These are phyloP conservation scores for Leishmania braziliensis DNA, from an alignment of 208 protist genomes.

Conservation along the genomic window DNA sequence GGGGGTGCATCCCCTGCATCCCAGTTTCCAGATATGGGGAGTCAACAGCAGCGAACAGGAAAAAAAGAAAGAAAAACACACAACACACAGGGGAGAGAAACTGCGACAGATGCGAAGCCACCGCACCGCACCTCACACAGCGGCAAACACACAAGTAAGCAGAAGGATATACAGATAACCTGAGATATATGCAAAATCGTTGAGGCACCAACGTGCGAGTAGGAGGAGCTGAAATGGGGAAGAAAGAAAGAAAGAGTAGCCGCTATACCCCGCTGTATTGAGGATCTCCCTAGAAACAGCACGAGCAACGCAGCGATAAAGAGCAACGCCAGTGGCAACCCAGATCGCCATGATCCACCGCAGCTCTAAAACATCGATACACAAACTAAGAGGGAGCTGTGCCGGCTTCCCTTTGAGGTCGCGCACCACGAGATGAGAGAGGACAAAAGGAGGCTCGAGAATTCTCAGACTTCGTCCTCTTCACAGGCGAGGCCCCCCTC, in stretches of 20 bases:
- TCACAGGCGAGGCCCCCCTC: neutral
- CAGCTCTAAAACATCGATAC: neutral
- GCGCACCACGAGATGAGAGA: neutral
- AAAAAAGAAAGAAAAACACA: no score
- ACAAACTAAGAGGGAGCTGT: neutral
- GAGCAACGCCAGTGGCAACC: neutral
- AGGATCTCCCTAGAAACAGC: neutral
- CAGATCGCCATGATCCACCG: neutral
- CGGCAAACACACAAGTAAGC: no score
- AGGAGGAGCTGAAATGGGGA: neutral
- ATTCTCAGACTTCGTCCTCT: constrained; percentile 1
- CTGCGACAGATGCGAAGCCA: neutral
- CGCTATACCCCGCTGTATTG: neutral
- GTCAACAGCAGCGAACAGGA: neutral
- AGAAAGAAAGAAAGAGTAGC: neutral
- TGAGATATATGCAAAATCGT: neutral
- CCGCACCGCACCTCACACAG: neutral
- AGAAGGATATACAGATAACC: neutral
- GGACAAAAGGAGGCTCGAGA: neutral
- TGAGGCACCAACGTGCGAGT: neutral
- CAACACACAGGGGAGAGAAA: no score
- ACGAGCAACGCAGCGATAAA: neutral
- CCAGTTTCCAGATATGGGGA: no score
- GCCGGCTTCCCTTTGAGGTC: neutral
- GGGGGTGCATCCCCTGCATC: no score